Base-by-base conservation (phyloP, 202 grass and related monocot genomes). In the Setaria viridis region DNA sequence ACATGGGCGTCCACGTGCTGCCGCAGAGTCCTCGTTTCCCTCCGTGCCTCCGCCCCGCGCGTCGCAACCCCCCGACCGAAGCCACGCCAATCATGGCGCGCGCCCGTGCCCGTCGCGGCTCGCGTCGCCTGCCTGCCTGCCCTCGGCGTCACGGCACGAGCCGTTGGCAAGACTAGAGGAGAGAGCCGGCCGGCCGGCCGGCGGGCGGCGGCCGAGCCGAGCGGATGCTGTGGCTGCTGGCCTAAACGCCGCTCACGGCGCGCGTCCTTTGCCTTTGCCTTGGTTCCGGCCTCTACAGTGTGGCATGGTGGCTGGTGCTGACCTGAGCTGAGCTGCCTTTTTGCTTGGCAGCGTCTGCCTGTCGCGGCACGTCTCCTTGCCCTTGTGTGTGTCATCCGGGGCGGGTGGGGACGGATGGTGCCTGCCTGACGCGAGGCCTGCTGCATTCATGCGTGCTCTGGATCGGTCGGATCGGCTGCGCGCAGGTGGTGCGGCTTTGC, bases 1-100 rank as follows among this genome's bases (percentile, higher is more conserved):
- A 87, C 87, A 85, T 93, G 91, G 89, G n/a, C 74, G 60, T 33
- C 82, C 81, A 90, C 81, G 85, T 93, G 91, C 88, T 43, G 70
- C 62, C 19, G 65, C 85, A 87, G 46, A 48, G 9, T 48, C 46
- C 10, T 48, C 46, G 9, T n/a, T 72, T 49, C 17, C 42, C 42
- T 45, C 42, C 42, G 5, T 5, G 5, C 42, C 0, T 45, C 42
- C 42, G 20, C 20, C 42, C 39, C 67, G 35, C 17, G 35, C 67
- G 67, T 13, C 67, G 37, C 66, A 7, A 35, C 1, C 9, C 35
- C 14, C 25, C 3, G 35, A 37, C 42, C 5, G 7, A 45, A 45
- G 42, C 42, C 42, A 6, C 42, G 2, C 6, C 67, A 76, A 77
- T 68, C 73, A 78, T 30, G 35, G 35, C 35, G 82, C 72, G 29